These are phyloP conservation scores for Haplosporangium sp. DNA, from an alignment of 371 early-diverging fungal species.

Conservation along the genomic window DNA sequence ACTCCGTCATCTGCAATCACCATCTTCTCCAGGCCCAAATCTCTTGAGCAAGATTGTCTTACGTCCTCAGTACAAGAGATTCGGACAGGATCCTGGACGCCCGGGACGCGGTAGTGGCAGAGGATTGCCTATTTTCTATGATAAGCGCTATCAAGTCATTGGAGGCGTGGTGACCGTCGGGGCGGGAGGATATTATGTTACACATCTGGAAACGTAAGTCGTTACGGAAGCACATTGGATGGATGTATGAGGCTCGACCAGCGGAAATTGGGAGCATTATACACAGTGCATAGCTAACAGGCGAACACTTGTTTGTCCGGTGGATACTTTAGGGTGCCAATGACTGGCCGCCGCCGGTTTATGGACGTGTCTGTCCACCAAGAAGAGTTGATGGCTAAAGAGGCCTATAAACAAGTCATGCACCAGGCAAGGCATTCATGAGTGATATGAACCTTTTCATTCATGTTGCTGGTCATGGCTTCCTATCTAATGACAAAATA, in stretches of 20 bases:
- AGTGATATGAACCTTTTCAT: neutral
- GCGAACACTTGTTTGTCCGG: neutral
- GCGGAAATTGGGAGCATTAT: too few species aligned
- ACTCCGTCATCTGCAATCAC: slow-evolving; percentile 4
- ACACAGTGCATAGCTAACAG: too few species aligned
- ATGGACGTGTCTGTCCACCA: slow-evolving; percentile 67
- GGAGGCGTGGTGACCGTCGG: slow-evolving; percentile 36
- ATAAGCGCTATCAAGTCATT: slow-evolving; percentile 35
- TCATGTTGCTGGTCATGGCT: neutral
- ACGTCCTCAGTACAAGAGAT: slow-evolving; percentile 42
- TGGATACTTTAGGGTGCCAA: slow-evolving; percentile 63
- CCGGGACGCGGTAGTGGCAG: slow-evolving; percentile 17
- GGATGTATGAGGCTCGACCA: too few species aligned
- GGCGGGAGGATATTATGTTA: slow-evolving; percentile 69
- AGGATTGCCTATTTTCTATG: slow-evolving; percentile 21
- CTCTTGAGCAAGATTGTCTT: slow-evolving; percentile 10
- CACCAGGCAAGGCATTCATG: slow-evolving; percentile 14
- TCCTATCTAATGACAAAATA: neutral
- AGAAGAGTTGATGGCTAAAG: slow-evolving; percentile 73
- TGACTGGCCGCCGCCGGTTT: slow-evolving; percentile 70
- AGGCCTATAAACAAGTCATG: slow-evolving; percentile 79
- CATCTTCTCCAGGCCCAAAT: slow-evolving; percentile 9
- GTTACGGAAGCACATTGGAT: neutral
- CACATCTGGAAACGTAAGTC: slow-evolving; percentile 64
- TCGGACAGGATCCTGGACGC: slow-evolving; percentile 26